Conservation (phyloP, 148 eudicot species). For the Rheum nobile region DNA sequence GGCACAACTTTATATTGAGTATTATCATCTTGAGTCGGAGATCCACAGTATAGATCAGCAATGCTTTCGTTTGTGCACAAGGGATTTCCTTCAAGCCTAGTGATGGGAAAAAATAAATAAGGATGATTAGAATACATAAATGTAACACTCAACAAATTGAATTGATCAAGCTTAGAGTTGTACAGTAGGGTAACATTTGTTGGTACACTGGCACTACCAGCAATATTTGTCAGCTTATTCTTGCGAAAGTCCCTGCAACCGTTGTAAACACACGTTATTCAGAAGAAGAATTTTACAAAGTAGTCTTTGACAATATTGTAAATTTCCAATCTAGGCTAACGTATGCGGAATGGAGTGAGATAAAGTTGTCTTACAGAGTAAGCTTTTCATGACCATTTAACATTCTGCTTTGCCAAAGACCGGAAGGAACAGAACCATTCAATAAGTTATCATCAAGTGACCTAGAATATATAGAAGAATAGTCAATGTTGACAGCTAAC, state of each 20-base stretch:
- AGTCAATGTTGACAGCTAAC: neutral
- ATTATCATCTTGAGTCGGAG: neutral
- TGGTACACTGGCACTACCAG: constrained; percentile 50
- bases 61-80: constrained; percentile 39
- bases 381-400: constrained; percentile 40
- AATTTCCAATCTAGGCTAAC: neutral
- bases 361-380: constrained; percentile 38
- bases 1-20: neutral
- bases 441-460: constrained; percentile 47
- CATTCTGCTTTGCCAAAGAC: constrained; percentile 50
- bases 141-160: neutral
- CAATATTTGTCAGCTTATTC: constrained; percentile 43
- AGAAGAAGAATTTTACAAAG: neutral
- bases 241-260: constrained; percentile 65
- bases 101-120: neutral
- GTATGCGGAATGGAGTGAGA: neutral
- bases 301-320: neutral
- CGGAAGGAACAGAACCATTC: constrained; percentile 54
- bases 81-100: constrained; percentile 81
- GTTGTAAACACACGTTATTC: neutral
- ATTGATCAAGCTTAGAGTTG: constrained; percentile 17
- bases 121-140: neutral
- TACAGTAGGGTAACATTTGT: constrained; percentile 61
- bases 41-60: constrained; percentile 29
- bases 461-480: constrained; percentile 21